phyloP scores from a whole-genome alignment of 208 protist genomes.

The Naegleria gruberi region DNA sequence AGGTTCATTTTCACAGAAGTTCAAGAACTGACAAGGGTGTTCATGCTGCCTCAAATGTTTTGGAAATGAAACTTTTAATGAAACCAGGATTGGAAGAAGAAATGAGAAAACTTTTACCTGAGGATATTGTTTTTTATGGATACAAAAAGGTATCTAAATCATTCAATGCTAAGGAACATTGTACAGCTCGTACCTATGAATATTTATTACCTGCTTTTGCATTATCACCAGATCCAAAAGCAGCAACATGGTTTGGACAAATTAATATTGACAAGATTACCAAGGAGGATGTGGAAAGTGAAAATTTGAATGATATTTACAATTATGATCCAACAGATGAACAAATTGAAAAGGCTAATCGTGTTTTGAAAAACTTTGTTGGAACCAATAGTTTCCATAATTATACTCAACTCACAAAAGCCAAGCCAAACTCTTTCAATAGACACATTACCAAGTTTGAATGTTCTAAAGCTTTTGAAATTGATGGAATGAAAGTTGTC shows the following conservation, averaged over 20 bases:
- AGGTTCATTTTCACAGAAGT: neutral
- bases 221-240: neutral
- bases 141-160: neutral
- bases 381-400: constrained; percentile 9
- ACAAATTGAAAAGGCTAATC: neutral
- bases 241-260: neutral
- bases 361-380: neutral
- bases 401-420: neutral
- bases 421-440: neutral
- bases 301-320: neutral
- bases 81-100: neutral
- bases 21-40: constrained; percentile 17
- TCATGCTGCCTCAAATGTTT: neutral
- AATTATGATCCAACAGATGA: neutral
- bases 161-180: neutral
- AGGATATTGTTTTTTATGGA: neutral
- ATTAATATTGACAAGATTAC: neutral
- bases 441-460: neutral
- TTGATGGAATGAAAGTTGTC: neutral
- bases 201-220: constrained; percentile 10
- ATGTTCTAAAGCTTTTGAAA: neutral
- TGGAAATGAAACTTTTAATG: neutral
- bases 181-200: neutral
- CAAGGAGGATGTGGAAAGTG: neutral
- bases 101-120: neutral